phyloP scores from a whole-genome alignment of 116 monocot species.

The Posidonia oceanica region DNA sequence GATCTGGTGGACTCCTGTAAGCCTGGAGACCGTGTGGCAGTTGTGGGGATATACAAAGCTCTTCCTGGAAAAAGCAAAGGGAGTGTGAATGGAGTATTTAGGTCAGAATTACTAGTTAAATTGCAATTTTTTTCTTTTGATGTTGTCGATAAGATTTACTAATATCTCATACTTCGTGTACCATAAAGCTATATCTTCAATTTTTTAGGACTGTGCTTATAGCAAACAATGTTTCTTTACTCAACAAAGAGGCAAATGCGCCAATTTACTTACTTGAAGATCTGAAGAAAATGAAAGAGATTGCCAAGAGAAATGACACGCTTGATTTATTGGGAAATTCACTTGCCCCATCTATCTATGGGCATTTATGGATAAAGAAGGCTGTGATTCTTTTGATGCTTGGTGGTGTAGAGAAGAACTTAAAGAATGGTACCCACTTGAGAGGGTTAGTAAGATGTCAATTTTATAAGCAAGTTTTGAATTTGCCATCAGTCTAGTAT shows the following conservation, averaged over 20 bases:
- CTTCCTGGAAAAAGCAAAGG: conserved; percentile 91
- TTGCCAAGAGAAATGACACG: conserved; percentile 73
- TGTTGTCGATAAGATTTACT: too few relatives aligned
- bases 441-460: conserved; percentile 47
- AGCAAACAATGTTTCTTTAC: conserved; percentile 77
- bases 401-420: conserved; percentile 89
- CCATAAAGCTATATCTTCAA: background rate
- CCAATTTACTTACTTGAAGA: conserved; percentile 61
- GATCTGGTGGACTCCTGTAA: conserved; percentile 95
- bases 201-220: conserved; percentile 80
- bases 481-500: background rate
- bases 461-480: background rate
- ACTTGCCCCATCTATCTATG: conserved; percentile 92
- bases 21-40: conserved; percentile 90
- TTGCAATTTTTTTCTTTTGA: too few relatives aligned
- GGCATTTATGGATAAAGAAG: conserved; percentile 94
- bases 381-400: conserved; percentile 93
- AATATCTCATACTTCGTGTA: too few relatives aligned
- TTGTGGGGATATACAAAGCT: conserved; percentile 85
- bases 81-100: conserved; percentile 84
- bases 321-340: conserved; percentile 80
- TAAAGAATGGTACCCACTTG: conserved; percentile 94
- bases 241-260: conserved; percentile 97
- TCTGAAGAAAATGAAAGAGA: conserved; percentile 74
- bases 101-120: conserved; percentile 23